Percentiles rank a stretch among this genome's conserved stretches.
phyloP scores from a whole-genome alignment of 2,329 filamentous ascomycete species.

The Drechslerella coelobrocha region DNA sequence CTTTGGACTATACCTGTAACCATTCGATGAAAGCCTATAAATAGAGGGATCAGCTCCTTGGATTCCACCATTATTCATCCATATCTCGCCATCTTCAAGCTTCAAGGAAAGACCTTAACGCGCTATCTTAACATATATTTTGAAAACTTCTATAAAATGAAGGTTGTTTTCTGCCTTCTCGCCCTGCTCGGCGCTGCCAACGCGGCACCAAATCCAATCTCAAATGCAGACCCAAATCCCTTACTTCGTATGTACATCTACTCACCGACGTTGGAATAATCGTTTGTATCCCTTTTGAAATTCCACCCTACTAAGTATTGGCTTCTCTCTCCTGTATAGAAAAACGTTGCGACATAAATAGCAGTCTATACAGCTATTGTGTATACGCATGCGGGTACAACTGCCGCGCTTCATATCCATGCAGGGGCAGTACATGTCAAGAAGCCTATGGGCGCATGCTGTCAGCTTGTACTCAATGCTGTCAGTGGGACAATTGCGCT shows the following conservation, averaged over 20 bases:
- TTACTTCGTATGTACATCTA: conserved; percentile 15
- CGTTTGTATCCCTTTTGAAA: background rate
- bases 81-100: conserved; percentile 30
- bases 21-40: conserved; percentile 28
- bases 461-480: conserved; percentile 17
- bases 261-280: background rate
- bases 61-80: conserved; percentile 33
- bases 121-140: conserved; percentile 3
- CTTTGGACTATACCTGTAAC: background rate
- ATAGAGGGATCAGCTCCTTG: conserved; percentile 21
- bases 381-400: conserved; percentile 32
- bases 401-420: conserved; percentile 30
- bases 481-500: conserved; percentile 8
- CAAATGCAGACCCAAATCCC: conserved; percentile 16
- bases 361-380: conserved; percentile 22
- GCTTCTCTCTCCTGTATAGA: conserved; percentile 4
- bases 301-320: background rate
- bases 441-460: conserved; percentile 36
- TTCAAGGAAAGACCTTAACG: conserved; percentile 6
- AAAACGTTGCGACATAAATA: conserved; percentile 31
- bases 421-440: conserved; percentile 17
- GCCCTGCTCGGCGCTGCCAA: conserved; percentile 31
- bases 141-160: conserved; percentile 28
- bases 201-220: conserved; percentile 24
- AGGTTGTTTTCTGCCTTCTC: conserved; percentile 33